Conservation (phyloP, 116 monocot genomes). For the Trichopus zeylanicus region DNA sequence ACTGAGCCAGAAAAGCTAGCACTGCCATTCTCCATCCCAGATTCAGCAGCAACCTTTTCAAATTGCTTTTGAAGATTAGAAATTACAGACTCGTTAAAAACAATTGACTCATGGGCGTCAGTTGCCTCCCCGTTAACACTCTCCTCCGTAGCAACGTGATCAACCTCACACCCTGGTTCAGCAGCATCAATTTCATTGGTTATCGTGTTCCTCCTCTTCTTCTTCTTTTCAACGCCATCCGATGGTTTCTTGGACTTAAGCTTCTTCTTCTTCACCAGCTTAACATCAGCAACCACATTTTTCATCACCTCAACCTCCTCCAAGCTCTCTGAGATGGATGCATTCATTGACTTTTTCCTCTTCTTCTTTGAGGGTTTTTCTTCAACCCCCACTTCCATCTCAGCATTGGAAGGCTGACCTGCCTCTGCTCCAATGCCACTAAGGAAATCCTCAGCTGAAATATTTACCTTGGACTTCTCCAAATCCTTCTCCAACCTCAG, state of each 20-base stretch:
- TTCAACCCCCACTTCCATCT: background rate
- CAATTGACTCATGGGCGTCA: constrained; percentile 10
- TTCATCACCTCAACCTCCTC: constrained; percentile 6
- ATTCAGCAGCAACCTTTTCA: constrained; percentile 79
- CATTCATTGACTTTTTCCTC: constrained; percentile 1
- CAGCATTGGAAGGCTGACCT: background rate
- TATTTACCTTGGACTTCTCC: constrained; percentile 44
- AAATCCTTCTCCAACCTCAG: constrained; percentile 74
- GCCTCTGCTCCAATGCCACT: constrained; percentile 11
- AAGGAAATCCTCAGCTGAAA: constrained; percentile 23
- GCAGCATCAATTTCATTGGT: constrained; percentile 1
- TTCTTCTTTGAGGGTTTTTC: background rate
- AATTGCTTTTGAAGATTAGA: constrained; percentile 92
- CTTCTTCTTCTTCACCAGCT: constrained; percentile 43
- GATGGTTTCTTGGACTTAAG: constrained; percentile 32
- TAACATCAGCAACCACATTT: constrained; percentile 14
- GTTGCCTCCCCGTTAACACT: constrained; percentile 15
- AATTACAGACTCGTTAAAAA: constrained; percentile 47
- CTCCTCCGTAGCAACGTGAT: constrained; percentile 1
- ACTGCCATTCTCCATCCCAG: constrained; percentile 31
- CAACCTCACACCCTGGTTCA: constrained; percentile 7
- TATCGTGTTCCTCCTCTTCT: constrained; percentile 35
- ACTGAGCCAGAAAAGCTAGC: background rate
- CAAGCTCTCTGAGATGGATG: background rate
- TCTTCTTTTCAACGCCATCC: constrained; percentile 28